Percentiles rank a stretch among this genome's conserved stretches.
phyloP scores from a whole-genome alignment of 176 grass and related monocot genomes.

The Tillandsia fasciculata region DNA sequence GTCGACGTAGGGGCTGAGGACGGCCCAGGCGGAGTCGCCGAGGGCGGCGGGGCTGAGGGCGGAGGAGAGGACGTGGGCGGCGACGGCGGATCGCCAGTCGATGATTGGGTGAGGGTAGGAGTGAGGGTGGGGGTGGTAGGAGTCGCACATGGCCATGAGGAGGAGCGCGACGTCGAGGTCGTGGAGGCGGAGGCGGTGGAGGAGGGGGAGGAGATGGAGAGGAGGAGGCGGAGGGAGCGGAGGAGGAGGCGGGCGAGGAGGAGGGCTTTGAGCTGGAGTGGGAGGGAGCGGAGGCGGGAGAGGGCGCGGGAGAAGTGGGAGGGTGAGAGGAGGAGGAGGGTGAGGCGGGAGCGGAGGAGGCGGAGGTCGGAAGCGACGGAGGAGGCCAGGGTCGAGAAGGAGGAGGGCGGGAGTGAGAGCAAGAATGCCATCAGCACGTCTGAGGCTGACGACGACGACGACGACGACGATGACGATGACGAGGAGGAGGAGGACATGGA shows the following conservation, averaged over 20 bases:
- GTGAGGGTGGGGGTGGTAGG: constrained; percentile 29
- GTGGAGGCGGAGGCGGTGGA: constrained; percentile 22
- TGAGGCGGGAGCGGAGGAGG: constrained; percentile 55
- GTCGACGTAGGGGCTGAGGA: constrained; percentile 48
- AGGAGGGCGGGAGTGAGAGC: constrained; percentile 25
- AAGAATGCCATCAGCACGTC: constrained; percentile 58
- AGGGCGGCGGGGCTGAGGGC: constrained; percentile 50
- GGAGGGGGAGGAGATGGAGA: constrained; percentile 27
- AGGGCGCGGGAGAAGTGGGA: constrained; percentile 59
- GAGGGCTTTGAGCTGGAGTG: constrained; percentile 46
- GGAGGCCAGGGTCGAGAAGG: constrained; percentile 32
- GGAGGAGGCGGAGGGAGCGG: constrained; percentile 49
- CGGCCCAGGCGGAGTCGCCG: constrained; percentile 52
- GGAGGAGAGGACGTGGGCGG: constrained; percentile 29
- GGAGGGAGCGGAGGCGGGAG: constrained; percentile 47
- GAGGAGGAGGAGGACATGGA: neutral
- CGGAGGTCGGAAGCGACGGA: constrained; percentile 34
- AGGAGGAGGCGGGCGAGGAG: constrained; percentile 74
- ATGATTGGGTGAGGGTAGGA: constrained; percentile 8
- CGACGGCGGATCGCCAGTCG: constrained; percentile 55
- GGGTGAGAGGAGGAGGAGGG: constrained; percentile 74
- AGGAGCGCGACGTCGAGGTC: constrained; percentile 71
- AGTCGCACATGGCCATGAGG: constrained; percentile 83
- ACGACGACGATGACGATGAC: neutral
- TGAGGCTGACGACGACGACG: constrained; percentile 29